Percentiles rank a stretch among this genome's conserved stretches.
Evolutionary conservation across 495 filamentous ascomycete genomes (phyloP).

Genomic region (Cercophora newfieldiana): DNA sequence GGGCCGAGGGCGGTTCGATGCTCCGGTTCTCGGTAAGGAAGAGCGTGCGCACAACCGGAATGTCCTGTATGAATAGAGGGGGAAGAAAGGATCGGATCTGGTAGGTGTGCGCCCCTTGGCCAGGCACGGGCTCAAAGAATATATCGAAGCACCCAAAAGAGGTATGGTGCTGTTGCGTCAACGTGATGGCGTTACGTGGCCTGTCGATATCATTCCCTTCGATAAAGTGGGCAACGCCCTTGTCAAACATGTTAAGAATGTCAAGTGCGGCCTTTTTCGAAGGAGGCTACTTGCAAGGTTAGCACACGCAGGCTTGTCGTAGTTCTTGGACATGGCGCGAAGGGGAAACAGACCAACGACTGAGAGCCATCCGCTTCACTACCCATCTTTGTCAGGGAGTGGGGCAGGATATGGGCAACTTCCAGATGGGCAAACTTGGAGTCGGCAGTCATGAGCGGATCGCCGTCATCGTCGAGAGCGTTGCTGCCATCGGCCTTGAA

Average conservation of each 20-base stretch:
- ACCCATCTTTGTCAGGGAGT: conserved; percentile 26
- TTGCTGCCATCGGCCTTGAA: conserved; percentile 17
- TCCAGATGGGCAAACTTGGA: conserved; percentile 24
- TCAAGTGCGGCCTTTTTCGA: conserved; percentile 26
- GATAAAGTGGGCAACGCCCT: conserved; percentile 25
- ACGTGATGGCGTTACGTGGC: conserved; percentile 29
- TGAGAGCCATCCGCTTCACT: neutral
- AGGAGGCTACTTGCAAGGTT: conserved; percentile 11
- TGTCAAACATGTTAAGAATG: conserved; percentile 32
- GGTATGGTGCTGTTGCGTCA: conserved; percentile 24
- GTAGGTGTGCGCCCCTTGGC: conserved; percentile 25
- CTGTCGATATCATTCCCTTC: conserved; percentile 27
- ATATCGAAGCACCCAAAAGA: conserved; percentile 29
- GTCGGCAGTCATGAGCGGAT: conserved; percentile 17
- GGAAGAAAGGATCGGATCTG: conserved; percentile 23
- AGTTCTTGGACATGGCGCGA: neutral
- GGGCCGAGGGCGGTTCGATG: conserved; percentile 35
- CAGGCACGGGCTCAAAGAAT: conserved; percentile 26
- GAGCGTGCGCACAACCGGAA: conserved; percentile 30
- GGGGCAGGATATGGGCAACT: conserved; percentile 33
- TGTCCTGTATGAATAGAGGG: neutral
- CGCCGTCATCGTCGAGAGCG: conserved; percentile 27
- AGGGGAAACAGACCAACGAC: conserved; percentile 3
- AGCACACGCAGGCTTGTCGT: neutral
- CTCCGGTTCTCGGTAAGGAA: conserved; percentile 28